These are phyloP conservation scores for Stenocarpella maydis DNA, from an alignment of 2,329 filamentous ascomycete species.

Conservation along the genomic window DNA sequence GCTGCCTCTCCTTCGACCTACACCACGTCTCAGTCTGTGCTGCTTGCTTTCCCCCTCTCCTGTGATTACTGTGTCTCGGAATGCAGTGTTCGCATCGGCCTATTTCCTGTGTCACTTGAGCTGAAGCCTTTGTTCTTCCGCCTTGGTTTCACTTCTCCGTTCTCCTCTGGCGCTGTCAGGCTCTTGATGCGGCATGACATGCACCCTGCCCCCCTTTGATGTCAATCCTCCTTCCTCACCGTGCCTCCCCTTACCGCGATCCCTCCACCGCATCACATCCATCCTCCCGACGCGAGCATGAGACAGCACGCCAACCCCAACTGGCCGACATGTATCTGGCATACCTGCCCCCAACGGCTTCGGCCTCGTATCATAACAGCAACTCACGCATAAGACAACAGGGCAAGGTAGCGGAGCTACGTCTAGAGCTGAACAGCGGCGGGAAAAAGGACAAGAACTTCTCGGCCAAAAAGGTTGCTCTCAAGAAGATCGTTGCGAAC, in stretches of 20 bases:
- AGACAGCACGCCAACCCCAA: neutral
- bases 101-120: conserved; percentile 14
- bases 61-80: conserved; percentile 36
- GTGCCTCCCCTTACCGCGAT: conserved; percentile 8
- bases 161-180: neutral
- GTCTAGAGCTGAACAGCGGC: conserved; percentile 90
- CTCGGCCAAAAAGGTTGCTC: conserved; percentile 91
- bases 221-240: conserved; percentile 18
- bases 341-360: conserved; percentile 56
- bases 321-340: conserved; percentile 59
- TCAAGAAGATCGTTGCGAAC: conserved; percentile 99
- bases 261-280: neutral
- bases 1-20: conserved; percentile 12
- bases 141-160: conserved; percentile 4
- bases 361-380: conserved; percentile 39
- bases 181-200: neutral
- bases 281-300: conserved; percentile 20
- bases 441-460: conserved; percentile 99
- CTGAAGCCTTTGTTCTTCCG: conserved; percentile 2
- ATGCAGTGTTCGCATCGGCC: conserved; percentile 19
- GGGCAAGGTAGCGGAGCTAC: conserved; percentile 98
- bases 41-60: conserved; percentile 24
- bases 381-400: conserved; percentile 68
- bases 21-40: neutral
- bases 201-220: neutral